Percentiles rank a stretch among this genome's conserved stretches.
Conservation (phyloP, 371 early-diverging fungal genomes). For the Mucor circinelloides region DNA sequence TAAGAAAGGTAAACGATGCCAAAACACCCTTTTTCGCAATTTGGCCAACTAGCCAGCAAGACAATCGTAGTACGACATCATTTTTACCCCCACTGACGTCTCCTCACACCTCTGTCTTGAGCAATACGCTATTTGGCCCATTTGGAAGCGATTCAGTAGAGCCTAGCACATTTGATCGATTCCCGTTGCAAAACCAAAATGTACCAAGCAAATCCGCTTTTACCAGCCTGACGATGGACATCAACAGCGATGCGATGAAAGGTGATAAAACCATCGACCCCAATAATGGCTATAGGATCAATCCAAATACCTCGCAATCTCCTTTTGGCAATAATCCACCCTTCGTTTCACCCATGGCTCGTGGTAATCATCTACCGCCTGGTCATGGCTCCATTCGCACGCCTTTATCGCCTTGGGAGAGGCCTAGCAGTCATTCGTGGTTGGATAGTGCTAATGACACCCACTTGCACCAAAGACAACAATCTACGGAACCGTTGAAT, state of each 20-base stretch:
- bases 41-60: slow-evolving; percentile 14
- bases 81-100: neutral
- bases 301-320: neutral
- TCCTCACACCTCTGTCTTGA: neutral
- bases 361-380: neutral
- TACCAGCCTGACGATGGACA: neutral
- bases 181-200: neutral
- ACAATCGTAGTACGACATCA: neutral
- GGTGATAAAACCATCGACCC: neutral
- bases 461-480: neutral
- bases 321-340: neutral
- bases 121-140: neutral
- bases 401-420: neutral
- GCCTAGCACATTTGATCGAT: neutral
- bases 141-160: neutral
- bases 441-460: neutral
- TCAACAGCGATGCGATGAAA: neutral
- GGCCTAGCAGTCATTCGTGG: neutral
- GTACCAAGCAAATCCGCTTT: neutral
- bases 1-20: slow-evolving; percentile 50
- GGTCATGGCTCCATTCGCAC: neutral
- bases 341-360: neutral
- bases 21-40: slow-evolving; percentile 52
- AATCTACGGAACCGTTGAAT: neutral
- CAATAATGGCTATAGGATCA: neutral